Base-by-base conservation (phyloP, 192 early-diverging fungal species). In the Radiomyces spectabilis region DNA sequence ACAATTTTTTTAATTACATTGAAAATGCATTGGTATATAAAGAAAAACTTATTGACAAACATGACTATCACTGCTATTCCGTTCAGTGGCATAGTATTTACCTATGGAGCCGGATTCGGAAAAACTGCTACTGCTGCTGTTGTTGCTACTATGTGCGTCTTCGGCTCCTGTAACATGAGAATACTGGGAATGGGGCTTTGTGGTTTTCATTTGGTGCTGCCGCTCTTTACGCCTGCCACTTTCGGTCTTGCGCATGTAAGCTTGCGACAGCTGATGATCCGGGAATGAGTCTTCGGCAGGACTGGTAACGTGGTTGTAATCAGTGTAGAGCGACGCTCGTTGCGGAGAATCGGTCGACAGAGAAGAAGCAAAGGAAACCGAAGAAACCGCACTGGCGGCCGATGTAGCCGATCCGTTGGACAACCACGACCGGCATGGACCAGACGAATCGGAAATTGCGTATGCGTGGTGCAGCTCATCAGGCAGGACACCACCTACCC, bases 401-500 rank as follows among this genome's bases (percentile, higher is more conserved):
- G n/a, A n/a, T n/a, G n/a, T n/a, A n/a, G n/a, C n/a, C n/a, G n/a
- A n/a, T n/a, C n/a, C n/a, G n/a, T n/a, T n/a, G n/a, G n/a, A n/a
- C n/a, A n/a, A n/a, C n/a, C n/a, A n/a, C n/a, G n/a, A n/a, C n/a
- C n/a, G n/a, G 33, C 13, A 35, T 5, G 6, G 13, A 13, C 13
- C 6, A 35, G 33, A 35, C 5, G 6, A 35, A 13, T 35, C 33
- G 33, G 33, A 35, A 13, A 35, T 8, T 8, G 13, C 33, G 33
- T 8, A 35, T 35, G 13, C 33, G 13, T 13, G 6, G 6, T 8
- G 13, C 13, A 35, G 6, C 13, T 35, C 33, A 35, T 58, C 56
- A 3, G 56, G 46, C 31, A 58, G 25, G 0, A 58, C 30, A 2
- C 56, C 56, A 9, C 56, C 56, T 7, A 58, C 56, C 12, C 46